These are phyloP conservation scores for Fusarium sp. DNA, from an alignment of 2,329 filamentous ascomycete species.

Conservation along the genomic window DNA sequence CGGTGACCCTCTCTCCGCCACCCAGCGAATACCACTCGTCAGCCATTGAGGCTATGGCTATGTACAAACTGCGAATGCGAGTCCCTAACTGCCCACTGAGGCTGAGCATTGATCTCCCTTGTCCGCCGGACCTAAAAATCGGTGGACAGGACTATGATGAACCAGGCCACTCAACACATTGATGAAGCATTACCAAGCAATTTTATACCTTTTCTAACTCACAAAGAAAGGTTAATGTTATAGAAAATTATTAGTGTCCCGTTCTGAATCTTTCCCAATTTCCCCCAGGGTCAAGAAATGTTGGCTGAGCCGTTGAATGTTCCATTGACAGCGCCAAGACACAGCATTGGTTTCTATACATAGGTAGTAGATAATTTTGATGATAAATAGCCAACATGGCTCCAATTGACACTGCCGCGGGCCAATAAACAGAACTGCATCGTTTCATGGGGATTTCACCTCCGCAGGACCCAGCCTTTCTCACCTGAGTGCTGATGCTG, in stretches of 20 bases:
- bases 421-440: neutral
- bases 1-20: neutral
- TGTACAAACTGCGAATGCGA: constrained; percentile 4
- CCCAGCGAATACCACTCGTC: constrained; percentile 21
- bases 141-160: neutral
- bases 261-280: neutral
- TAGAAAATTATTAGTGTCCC: neutral
- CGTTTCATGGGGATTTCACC: neutral
- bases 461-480: neutral
- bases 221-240: neutral
- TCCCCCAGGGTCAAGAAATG: neutral
- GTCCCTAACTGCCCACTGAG: constrained; percentile 2
- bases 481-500: constrained; percentile 16
- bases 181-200: neutral
- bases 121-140: neutral
- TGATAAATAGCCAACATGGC: neutral
- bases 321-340: constrained; percentile 16
- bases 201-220: neutral
- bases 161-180: neutral
- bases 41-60: constrained; percentile 25
- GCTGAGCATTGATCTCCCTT: constrained; percentile 2
- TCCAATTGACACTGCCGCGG: neutral
- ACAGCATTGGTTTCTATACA: constrained; percentile 3
- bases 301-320: constrained; percentile 25
- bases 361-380: neutral